These are phyloP conservation scores for Smittium mucronatum DNA, from an alignment of 371 early-diverging fungal genomes.

Conservation along the genomic window DNA sequence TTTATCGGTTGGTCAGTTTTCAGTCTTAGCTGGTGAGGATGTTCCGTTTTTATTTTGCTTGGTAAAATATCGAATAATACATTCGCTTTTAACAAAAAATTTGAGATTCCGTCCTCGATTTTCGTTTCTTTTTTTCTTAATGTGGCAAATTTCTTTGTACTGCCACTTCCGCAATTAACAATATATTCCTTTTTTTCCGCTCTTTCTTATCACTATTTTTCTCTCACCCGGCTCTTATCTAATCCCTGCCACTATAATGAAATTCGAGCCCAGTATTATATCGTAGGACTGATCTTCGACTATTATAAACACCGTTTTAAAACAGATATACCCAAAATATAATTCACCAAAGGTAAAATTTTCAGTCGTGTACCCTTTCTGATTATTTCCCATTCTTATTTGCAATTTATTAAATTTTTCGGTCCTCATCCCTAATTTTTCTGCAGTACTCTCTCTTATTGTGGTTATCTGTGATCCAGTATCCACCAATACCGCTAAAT, in stretches of 20 bases:
- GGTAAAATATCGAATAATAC: neutral
- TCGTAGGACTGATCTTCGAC: neutral
- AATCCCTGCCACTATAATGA: neutral
- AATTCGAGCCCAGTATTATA: neutral
- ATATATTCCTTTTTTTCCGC: neutral
- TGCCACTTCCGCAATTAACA: neutral
- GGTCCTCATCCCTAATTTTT: neutral
- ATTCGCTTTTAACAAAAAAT: neutral
- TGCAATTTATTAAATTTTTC: neutral
- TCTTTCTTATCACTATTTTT: neutral
- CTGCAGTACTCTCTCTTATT: neutral
- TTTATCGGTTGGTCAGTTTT: neutral
- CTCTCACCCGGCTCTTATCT: neutral
- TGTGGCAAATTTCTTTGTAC: neutral
- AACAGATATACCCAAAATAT: neutral
- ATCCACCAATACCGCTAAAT: neutral
- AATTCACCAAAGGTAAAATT: neutral
- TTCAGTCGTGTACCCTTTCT: neutral
- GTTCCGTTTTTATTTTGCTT: neutral
- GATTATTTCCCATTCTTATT: slow-evolving; percentile 6
- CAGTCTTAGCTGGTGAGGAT: neutral
- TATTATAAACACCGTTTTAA: neutral
- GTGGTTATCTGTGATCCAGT: slow-evolving; percentile 7
- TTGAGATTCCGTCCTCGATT: neutral
- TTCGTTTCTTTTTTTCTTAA: neutral